These are phyloP conservation scores for Medicago ruthenica DNA, from an alignment of 306 rosid genomes.

Conservation along the genomic window DNA sequence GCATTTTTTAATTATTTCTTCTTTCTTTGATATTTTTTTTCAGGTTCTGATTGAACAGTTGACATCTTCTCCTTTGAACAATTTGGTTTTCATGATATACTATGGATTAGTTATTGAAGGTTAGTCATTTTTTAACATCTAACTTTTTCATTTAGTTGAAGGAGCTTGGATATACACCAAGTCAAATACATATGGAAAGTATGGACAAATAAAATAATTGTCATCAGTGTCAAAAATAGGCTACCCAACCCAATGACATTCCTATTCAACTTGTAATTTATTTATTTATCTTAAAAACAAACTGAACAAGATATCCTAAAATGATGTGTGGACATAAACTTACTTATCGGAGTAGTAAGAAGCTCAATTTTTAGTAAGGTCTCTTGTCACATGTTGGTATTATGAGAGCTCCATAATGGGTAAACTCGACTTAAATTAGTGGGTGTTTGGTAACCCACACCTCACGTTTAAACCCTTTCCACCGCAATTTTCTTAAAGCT, in stretches of 20 bases:
- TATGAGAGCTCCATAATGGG: not conserved
- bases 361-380: not conserved
- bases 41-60: slow-evolving; percentile 93
- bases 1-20: not conserved
- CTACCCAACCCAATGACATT: not conserved
- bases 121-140: slow-evolving; percentile 50
- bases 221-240: slow-evolving; percentile 31
- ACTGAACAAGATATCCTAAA: slow-evolving; percentile 13
- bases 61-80: slow-evolving; percentile 91
- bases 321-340: slow-evolving; percentile 5
- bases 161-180: slow-evolving; percentile 30
- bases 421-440: not conserved
- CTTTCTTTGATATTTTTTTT: slow-evolving; percentile 26
- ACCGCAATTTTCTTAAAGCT: too few species aligned
- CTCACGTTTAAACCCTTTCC: too few species aligned
- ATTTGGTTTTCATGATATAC: slow-evolving; percentile 83
- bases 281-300: slow-evolving; percentile 3
- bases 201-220: slow-evolving; percentile 33
- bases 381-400: not conserved
- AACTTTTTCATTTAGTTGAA: slow-evolving; percentile 25
- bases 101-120: slow-evolving; percentile 84
- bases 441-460: too few species aligned
- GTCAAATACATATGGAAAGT: slow-evolving; percentile 30
- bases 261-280: slow-evolving; percentile 33
- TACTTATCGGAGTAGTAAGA: not conserved